A percentile compares a stretch with the other conserved stretches of the same genome.
Conservation (phyloP, 805 yeast species). For the Saccharomycopsis sp. region DNA sequence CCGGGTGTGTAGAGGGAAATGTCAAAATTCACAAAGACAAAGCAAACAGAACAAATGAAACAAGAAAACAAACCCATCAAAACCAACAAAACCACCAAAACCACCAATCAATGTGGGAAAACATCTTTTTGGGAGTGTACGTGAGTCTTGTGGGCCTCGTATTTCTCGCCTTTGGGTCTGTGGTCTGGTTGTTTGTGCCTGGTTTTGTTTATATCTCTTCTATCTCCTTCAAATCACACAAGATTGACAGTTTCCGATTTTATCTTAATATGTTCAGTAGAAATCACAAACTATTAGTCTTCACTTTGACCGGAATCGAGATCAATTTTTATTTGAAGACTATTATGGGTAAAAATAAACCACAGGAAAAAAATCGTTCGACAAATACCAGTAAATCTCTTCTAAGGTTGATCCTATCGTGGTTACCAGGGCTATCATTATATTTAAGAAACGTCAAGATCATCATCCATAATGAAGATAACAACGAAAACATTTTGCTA, state of each 20-base stretch:
- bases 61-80: too few species aligned
- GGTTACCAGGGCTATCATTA: conserved; percentile 21
- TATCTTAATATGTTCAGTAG: conserved; percentile 6
- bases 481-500: not conserved
- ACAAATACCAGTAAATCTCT: not conserved
- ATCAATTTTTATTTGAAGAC: not conserved
- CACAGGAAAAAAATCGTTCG: not conserved
- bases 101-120: too few species aligned
- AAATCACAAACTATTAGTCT: conserved; percentile 7
- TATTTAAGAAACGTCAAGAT: conserved; percentile 17
- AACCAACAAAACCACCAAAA: too few species aligned
- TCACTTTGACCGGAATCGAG: not conserved
- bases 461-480: not conserved
- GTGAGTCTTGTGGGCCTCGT: too few species aligned
- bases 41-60: too few species aligned
- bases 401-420: conserved; percentile 13
- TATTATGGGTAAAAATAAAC: not conserved
- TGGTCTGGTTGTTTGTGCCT: too few species aligned
- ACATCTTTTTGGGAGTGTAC: too few species aligned
- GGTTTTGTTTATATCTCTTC: too few species aligned
- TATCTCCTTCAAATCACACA: too few species aligned
- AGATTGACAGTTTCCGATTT: conserved; percentile 2
- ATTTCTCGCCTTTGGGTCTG: too few species aligned
- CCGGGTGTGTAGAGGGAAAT: too few species aligned
- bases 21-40: too few species aligned